Evolutionary conservation across 257 asterid genomes (phyloP).

Genomic region (Nicotiana benthamiana): DNA sequence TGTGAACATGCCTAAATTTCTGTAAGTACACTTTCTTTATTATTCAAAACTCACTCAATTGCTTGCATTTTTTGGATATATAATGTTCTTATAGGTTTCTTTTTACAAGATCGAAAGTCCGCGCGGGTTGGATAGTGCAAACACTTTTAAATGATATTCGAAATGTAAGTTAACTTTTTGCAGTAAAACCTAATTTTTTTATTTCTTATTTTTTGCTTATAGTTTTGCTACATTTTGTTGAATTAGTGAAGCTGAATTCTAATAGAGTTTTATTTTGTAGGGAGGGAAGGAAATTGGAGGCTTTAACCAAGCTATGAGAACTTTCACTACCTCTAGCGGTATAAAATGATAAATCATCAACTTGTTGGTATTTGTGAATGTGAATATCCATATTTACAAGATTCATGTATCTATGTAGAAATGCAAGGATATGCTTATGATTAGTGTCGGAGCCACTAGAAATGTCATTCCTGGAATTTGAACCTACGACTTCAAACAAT

Average conservation of each 20-base stretch:
- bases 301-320: background rate
- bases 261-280: slow-evolving; percentile 4
- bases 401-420: background rate
- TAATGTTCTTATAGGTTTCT: background rate
- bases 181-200: background rate
- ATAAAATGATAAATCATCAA: background rate
- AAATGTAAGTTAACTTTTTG: background rate
- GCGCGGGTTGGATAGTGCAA: background rate
- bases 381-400: background rate
- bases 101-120: slow-evolving; percentile 5
- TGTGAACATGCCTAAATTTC: slow-evolving; percentile 10
- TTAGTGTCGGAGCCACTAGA: too few relatives aligned
- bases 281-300: background rate
- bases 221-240: background rate
- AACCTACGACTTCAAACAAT: too few relatives aligned
- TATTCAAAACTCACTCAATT: background rate
- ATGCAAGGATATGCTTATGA: background rate
- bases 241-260: background rate
- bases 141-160: background rate
- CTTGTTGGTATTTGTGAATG: background rate
- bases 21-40: slow-evolving; percentile 7
- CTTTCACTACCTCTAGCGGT: slow-evolving; percentile 19
- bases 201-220: background rate
- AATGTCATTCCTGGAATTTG: too few relatives aligned
- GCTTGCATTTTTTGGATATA: background rate